Conservation (phyloP, 1,284 basidiomycete species). For the Ganoderma resinaceum region DNA sequence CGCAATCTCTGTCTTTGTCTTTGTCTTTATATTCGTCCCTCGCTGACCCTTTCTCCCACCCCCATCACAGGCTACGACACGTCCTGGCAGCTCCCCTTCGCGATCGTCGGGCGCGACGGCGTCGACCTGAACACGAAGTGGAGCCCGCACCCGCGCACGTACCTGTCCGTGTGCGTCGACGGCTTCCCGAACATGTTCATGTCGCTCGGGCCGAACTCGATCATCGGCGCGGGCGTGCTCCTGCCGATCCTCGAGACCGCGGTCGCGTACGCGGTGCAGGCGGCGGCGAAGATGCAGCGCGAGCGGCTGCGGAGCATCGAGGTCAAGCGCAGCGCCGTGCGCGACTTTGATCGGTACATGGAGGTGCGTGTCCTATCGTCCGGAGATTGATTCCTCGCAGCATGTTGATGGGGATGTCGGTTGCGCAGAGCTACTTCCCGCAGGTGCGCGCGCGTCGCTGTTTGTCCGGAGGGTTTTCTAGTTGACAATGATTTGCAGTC, state of each 20-base stretch:
- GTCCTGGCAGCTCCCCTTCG: conserved; percentile 55
- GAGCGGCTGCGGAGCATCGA: conserved; percentile 62
- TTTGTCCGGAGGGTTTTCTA: too few relatives aligned
- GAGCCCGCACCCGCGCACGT: conserved; percentile 59
- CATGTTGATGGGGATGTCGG: not conserved
- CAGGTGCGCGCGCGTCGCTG: not conserved
- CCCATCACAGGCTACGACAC: conserved; percentile 56
- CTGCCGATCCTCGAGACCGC: conserved; percentile 60
- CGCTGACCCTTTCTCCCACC: not conserved
- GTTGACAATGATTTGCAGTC: conserved; percentile 46
- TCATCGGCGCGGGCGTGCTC: conserved; percentile 60
- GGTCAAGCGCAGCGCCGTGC: not conserved
- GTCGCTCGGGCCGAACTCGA: conserved; percentile 62
- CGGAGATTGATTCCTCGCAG: not conserved
- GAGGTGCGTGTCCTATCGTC: not conserved
- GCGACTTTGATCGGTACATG: not conserved
- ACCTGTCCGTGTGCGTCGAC: conserved; percentile 60
- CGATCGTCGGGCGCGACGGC: conserved; percentile 59
- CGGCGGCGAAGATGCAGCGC: conserved; percentile 61
- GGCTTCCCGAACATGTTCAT: conserved; percentile 71
- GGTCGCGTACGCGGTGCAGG: conserved; percentile 59
- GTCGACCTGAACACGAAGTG: conserved; percentile 56
- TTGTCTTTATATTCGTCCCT: too few relatives aligned
- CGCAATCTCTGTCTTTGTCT: too few relatives aligned
- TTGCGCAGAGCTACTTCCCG: conserved; percentile 17